These are phyloP conservation scores for Lipomyces japonicus DNA, from an alignment of 805 yeast genomes.

Conservation along the genomic window DNA sequence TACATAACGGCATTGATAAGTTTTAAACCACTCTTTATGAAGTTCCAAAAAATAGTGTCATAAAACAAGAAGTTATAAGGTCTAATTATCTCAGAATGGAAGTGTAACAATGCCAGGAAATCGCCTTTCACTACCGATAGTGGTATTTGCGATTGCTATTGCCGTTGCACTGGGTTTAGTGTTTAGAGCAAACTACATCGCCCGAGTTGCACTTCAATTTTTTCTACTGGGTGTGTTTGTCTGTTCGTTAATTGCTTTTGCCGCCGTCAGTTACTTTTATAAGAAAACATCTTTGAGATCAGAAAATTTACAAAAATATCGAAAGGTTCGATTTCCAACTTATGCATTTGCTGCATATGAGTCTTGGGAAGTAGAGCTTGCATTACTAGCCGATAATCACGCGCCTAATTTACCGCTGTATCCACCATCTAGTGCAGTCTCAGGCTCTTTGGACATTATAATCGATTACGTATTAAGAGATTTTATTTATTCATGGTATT, in stretches of 20 bases:
- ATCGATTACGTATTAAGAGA: conserved; percentile 48
- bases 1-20: no score
- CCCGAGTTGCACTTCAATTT: conserved; percentile 18
- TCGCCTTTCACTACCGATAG: not conserved
- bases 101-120: not conserved
- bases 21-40: no score
- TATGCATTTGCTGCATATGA: conserved; percentile 23
- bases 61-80: no score
- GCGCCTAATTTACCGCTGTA: conserved; percentile 33
- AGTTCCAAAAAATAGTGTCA: no score
- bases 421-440: conserved; percentile 50
- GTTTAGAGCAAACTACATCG: conserved; percentile 18
- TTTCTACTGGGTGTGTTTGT: conserved; percentile 13
- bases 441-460: conserved; percentile 52
- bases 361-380: conserved; percentile 14
- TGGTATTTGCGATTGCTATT: conserved; percentile 5
- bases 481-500: conserved; percentile 58
- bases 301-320: conserved; percentile 9
- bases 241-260: conserved; percentile 19
- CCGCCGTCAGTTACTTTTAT: conserved; percentile 26
- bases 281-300: conserved; percentile 20
- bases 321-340: conserved; percentile 23
- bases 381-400: conserved; percentile 8
- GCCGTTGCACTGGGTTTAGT: conserved; percentile 11
- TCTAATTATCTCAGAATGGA: not conserved